Base-by-base conservation (phyloP, 768 basidiomycete genomes). In the Vararia minispora region DNA sequence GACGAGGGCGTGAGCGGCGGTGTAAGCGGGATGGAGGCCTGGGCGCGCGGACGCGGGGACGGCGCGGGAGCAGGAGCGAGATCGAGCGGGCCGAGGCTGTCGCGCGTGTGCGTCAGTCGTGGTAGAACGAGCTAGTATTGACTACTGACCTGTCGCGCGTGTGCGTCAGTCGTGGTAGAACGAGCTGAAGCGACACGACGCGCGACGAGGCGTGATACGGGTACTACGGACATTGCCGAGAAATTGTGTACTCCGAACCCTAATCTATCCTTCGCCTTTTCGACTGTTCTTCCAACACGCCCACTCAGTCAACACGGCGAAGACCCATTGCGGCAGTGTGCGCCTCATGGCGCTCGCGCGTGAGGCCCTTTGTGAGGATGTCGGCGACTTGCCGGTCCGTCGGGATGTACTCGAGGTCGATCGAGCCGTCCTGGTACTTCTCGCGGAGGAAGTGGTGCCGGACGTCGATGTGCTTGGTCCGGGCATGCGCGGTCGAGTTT, bases 1-100 rank as follows among this genome's bases (percentile, higher is more conserved):
- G 76, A 78, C 1, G 80, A 75, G 1, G 80, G 80, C 1, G 80
- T 82, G 30, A 83, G 66, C 9, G 79, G 81, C 24, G 79, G 79
- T 0, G 79, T 82, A 37, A 80, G 62, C 29, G 76, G 61, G 17
- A 58, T 18, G 58, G 53, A 14, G 56, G 45, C 21, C 49, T n/a
- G n/a, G n/a, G n/a, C 52, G 42, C 47, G 48, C 12, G 53, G 48
- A 43, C 45, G 46, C 14, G 38, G 38, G 12, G 30, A 35, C 16
- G 42, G 33, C 34, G 33, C 36, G 33, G 14, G 41, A 29, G 47
- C 38, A 27, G 39, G 51, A 8, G 56, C 58, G 30, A 60, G 52
- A 39, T 60, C 58, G n/a, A 60, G 49, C 11, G 58, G 56, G 30
- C 58, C 53, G 28, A 60, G 51, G 32, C 52, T 56, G 17, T 56